phyloP scores from a whole-genome alignment of 208 protist species.

The Crithidia thermophila region DNA sequence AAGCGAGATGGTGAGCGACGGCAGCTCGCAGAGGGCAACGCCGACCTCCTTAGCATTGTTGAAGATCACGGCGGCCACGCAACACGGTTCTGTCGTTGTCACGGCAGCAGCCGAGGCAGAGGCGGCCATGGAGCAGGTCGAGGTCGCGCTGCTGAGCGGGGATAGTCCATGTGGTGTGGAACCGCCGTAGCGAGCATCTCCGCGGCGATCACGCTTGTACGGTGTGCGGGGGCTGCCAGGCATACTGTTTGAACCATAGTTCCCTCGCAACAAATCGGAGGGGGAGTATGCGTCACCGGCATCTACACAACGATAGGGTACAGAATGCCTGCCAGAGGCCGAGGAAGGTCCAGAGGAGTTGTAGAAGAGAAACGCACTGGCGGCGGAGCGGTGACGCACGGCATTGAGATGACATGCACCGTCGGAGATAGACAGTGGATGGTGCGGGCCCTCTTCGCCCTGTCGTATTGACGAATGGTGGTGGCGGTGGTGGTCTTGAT shows the following conservation, averaged over 20 bases:
- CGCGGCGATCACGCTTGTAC: too few relatives aligned
- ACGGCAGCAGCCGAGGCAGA: constrained; percentile 5
- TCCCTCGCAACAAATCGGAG: too few relatives aligned
- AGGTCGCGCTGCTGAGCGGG: background rate
- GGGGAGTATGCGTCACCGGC: too few relatives aligned
- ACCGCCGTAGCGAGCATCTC: too few relatives aligned
- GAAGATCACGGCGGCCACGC: constrained; percentile 75
- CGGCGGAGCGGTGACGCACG: constrained; percentile 24
- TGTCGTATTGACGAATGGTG: too few relatives aligned
- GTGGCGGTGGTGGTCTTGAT: background rate
- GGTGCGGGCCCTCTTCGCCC: too few relatives aligned
- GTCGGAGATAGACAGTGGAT: constrained; percentile 30
- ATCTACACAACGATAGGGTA: too few relatives aligned
- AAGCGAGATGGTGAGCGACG: constrained; percentile 64
- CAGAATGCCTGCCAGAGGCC: background rate
- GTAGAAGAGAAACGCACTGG: constrained; percentile 14
- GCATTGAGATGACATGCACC: constrained; percentile 28
- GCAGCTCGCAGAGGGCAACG: constrained; percentile 64
- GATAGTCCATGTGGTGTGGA: too few relatives aligned
- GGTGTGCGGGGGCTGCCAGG: too few relatives aligned
- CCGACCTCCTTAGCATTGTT: constrained; percentile 78
- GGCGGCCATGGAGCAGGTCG: background rate
- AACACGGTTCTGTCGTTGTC: constrained; percentile 33
- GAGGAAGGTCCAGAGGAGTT: background rate
- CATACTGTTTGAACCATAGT: too few relatives aligned